phyloP scores from a whole-genome alignment of 1,139 yeast genomes.

The Hyphopichia buzzinii region DNA sequence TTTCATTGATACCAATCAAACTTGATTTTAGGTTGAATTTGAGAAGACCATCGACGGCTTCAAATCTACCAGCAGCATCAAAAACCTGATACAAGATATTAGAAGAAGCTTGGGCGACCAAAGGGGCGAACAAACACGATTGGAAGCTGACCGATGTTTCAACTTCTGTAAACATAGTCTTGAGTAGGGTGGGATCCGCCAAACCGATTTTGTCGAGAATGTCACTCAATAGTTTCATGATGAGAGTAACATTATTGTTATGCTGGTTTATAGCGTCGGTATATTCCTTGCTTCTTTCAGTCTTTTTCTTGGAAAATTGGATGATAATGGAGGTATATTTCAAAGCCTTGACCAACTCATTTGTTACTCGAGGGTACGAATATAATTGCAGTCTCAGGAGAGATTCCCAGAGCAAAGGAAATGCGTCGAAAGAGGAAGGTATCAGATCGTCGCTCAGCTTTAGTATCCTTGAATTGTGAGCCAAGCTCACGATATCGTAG shows the following conservation, averaged over 20 bases:
- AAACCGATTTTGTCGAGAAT: conserved; percentile 36
- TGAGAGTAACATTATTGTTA: conserved; percentile 26
- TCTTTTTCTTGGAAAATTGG: conserved; percentile 28
- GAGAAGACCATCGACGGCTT: conserved; percentile 61
- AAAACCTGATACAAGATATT: conserved; percentile 73
- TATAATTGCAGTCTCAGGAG: conserved; percentile 38
- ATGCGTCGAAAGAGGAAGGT: conserved; percentile 43
- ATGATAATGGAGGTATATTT: conserved; percentile 43
- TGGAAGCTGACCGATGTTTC: conserved; percentile 54
- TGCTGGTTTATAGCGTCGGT: conserved; percentile 29
- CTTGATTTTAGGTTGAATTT: conserved; percentile 41
- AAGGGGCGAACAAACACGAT: conserved; percentile 66
- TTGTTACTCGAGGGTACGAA: conserved; percentile 37
- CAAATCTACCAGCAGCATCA: conserved; percentile 68
- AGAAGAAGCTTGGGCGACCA: conserved; percentile 64
- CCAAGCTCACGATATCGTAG: conserved; percentile 57
- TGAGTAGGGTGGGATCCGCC: conserved; percentile 44
- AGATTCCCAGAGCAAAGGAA: conserved; percentile 47
- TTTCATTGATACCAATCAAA: conserved; percentile 46
- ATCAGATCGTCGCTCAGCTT: conserved; percentile 26
- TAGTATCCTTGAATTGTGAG: conserved; percentile 50
- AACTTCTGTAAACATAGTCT: conserved; percentile 22
- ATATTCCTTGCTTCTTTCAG: conserved; percentile 18
- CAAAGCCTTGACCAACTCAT: conserved; percentile 41
- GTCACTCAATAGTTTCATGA: conserved; percentile 20